phyloP scores from a whole-genome alignment of 1,139 yeast species.

The Zygosaccharomyces pseudobailii region DNA sequence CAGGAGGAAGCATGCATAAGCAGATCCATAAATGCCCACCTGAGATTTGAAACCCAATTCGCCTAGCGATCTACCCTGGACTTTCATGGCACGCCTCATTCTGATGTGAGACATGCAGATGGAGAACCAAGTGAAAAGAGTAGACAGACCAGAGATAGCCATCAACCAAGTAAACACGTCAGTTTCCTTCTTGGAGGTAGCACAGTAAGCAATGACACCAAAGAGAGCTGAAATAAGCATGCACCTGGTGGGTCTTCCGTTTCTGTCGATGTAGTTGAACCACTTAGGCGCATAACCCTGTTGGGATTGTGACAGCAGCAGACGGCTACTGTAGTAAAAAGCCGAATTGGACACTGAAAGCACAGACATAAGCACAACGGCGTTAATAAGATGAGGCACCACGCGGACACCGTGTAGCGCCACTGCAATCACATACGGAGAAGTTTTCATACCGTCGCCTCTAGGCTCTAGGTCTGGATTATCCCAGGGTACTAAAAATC shows the following conservation, averaged over 20 bases:
- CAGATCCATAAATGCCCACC: constrained; percentile 48
- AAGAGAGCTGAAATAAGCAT: constrained; percentile 43
- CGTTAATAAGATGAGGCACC: constrained; percentile 54
- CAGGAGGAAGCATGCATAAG: constrained; percentile 42
- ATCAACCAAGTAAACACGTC: constrained; percentile 56
- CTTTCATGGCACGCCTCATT: constrained; percentile 52
- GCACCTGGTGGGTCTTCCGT: constrained; percentile 56
- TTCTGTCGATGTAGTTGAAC: constrained; percentile 52
- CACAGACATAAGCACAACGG: constrained; percentile 46
- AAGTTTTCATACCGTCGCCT: constrained; percentile 43
- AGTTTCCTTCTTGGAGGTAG: constrained; percentile 48
- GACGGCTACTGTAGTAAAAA: constrained; percentile 54
- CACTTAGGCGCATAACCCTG: constrained; percentile 54
- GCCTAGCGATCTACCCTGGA: constrained; percentile 47
- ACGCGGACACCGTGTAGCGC: constrained; percentile 62
- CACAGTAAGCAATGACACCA: constrained; percentile 53
- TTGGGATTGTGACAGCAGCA: constrained; percentile 53
- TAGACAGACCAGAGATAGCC: constrained; percentile 57
- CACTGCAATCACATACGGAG: constrained; percentile 76
- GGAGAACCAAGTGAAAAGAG: constrained; percentile 57
- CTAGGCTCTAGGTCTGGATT: constrained; percentile 47
- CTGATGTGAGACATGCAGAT: constrained; percentile 53
- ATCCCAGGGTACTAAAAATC: constrained; percentile 63
- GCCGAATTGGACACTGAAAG: constrained; percentile 50
- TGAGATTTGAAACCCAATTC: constrained; percentile 50